phyloP scores from a whole-genome alignment of 768 basidiomycete species.

The Lactifluus echinatus region DNA sequence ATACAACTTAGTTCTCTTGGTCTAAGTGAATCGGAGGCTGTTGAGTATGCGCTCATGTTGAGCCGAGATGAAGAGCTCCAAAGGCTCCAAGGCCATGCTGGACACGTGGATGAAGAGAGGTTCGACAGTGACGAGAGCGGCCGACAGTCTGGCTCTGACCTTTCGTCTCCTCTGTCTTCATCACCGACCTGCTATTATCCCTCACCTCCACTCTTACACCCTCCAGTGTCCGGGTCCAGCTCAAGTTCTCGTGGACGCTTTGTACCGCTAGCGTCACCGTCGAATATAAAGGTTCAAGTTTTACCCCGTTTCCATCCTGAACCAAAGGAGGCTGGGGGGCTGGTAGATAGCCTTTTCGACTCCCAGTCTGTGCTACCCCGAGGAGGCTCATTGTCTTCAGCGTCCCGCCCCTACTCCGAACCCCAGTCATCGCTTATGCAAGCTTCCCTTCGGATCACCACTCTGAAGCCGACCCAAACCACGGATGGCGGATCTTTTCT shows the following conservation, averaged over 20 bases:
- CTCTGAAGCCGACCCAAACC: not conserved
- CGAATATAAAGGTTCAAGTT: slow-evolving; percentile 45
- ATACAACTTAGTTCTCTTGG: slow-evolving; percentile 54
- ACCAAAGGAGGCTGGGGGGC: slow-evolving; percentile 44
- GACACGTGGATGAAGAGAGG: slow-evolving; percentile 40
- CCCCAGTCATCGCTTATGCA: slow-evolving; percentile 16
- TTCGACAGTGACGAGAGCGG: slow-evolving; percentile 40
- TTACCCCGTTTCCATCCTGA: slow-evolving; percentile 41
- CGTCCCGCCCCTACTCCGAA: slow-evolving; percentile 1
- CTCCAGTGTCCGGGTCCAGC: slow-evolving; percentile 22
- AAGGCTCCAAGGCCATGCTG: slow-evolving; percentile 15
- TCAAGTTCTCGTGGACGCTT: slow-evolving; percentile 9
- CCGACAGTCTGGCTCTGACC: slow-evolving; percentile 8
- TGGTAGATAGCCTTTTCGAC: slow-evolving; percentile 17
- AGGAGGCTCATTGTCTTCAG: slow-evolving; percentile 12
- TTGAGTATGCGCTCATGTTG: slow-evolving; percentile 78
- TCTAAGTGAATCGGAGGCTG: slow-evolving; percentile 60
- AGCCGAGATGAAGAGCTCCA: slow-evolving; percentile 63
- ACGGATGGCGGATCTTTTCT: slow-evolving; percentile 23
- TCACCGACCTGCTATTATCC: not conserved
- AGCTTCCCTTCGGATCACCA: slow-evolving; percentile 21
- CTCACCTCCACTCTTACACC: slow-evolving; percentile 21
- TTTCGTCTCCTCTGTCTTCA: slow-evolving; percentile 4
- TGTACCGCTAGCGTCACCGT: slow-evolving; percentile 22
- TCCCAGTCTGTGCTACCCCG: slow-evolving; percentile 22